These are phyloP conservation scores for Macrolepiota dolichaula DNA, from an alignment of 768 basidiomycete genomes.

Conservation along the genomic window DNA sequence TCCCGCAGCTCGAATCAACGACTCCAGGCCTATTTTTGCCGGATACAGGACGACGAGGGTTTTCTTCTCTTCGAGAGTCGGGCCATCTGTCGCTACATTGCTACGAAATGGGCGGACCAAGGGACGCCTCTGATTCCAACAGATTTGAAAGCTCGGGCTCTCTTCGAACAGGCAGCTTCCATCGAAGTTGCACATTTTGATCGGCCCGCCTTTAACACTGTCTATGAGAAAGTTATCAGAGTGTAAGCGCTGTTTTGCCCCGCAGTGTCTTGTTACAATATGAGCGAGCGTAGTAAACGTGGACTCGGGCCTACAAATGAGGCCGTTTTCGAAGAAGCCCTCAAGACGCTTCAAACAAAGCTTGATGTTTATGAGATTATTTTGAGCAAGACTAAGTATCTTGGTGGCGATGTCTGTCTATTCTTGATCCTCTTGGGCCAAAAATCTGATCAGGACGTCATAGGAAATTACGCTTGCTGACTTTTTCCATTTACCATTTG, in stretches of 20 bases:
- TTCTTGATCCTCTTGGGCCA: background rate
- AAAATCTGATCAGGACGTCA: background rate
- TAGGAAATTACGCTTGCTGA: constrained; percentile 46
- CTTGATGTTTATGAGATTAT: constrained; percentile 53
- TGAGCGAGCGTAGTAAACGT: too few species aligned
- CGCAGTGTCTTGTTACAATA: background rate
- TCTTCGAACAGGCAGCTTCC: constrained; percentile 47
- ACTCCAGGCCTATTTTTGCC: background rate
- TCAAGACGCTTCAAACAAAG: constrained; percentile 29
- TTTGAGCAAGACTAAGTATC: constrained; percentile 47
- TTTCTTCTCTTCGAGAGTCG: constrained; percentile 61
- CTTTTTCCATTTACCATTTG: constrained; percentile 43
- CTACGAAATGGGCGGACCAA: constrained; percentile 47
- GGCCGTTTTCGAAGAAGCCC: constrained; percentile 22
- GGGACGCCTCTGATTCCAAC: constrained; percentile 51
- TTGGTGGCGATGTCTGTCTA: constrained; percentile 50
- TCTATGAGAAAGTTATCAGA: constrained; percentile 51
- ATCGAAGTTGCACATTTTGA: constrained; percentile 55
- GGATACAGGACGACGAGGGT: constrained; percentile 58
- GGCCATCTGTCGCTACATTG: constrained; percentile 59
- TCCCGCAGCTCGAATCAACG: constrained; percentile 19
- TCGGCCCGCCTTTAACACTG: constrained; percentile 31
- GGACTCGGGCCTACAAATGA: constrained; percentile 16
- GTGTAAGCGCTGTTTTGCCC: constrained; percentile 29
- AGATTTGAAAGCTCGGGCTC: constrained; percentile 32